Evolutionary conservation across 805 yeast genomes (phyloP).

Genomic region (Komagataella pastoris): DNA sequence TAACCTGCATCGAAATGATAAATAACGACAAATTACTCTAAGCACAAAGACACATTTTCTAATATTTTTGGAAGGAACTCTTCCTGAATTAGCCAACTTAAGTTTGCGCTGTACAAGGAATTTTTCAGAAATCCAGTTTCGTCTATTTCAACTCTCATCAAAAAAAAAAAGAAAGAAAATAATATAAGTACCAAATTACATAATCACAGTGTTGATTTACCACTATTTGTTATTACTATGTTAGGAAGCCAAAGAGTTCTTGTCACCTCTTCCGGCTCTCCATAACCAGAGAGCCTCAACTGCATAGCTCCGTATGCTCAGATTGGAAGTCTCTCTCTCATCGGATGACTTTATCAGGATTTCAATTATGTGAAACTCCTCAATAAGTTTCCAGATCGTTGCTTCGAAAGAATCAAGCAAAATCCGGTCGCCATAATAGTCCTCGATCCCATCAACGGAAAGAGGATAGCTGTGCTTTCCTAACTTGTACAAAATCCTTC

Average conservation of each 20-base stretch:
- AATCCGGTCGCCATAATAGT: slow-evolving; percentile 4
- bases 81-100: slow-evolving; percentile 12
- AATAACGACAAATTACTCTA: slow-evolving; percentile 5
- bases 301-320: slow-evolving; percentile 74
- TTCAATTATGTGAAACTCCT: slow-evolving; percentile 48
- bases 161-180: background rate
- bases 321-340: slow-evolving; percentile 44
- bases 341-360: slow-evolving; percentile 56
- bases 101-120: slow-evolving; percentile 10
- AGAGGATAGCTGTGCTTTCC: slow-evolving; percentile 41
- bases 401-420: slow-evolving; percentile 12
- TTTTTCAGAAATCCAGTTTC: background rate
- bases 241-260: background rate
- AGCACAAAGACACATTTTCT: slow-evolving; percentile 19
- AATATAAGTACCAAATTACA: background rate
- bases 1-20: background rate
- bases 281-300: slow-evolving; percentile 87
- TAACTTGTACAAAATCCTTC: slow-evolving; percentile 73
- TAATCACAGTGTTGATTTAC: background rate
- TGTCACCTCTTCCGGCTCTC: slow-evolving; percentile 40
- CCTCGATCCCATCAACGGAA: slow-evolving; percentile 24
- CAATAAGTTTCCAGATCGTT: slow-evolving; percentile 61
- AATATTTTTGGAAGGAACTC: slow-evolving; percentile 6
- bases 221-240: background rate
- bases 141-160: no score